Conservation (phyloP, 2,329 filamentous ascomycete genomes). For the Triangularia setosa region DNA sequence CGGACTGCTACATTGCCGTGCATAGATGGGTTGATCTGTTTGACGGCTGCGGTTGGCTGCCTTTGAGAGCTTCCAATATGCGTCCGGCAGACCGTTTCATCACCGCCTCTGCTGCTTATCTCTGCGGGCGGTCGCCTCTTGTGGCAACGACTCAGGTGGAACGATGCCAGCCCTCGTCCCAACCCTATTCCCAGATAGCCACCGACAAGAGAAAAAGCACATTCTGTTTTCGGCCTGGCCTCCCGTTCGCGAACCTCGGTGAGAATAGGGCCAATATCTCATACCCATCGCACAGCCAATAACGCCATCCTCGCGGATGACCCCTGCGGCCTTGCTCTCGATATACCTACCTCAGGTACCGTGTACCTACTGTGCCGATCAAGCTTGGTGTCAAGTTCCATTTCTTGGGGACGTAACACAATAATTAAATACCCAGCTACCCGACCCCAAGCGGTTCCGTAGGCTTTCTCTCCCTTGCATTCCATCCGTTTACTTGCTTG, state of each 20-base stretch:
- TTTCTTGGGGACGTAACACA: background rate
- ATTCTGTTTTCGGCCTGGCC: slow-evolving; percentile 19
- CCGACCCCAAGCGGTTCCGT: background rate
- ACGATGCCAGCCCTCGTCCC: background rate
- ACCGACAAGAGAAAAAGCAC: slow-evolving; percentile 2
- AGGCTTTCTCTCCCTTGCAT: background rate
- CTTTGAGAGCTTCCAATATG: background rate
- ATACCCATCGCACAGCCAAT: background rate
- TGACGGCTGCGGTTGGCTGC: background rate
- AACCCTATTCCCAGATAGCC: background rate
- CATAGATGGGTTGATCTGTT: slow-evolving; percentile 1
- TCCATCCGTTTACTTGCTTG: background rate
- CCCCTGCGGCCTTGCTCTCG: no score
- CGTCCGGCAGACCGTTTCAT: background rate
- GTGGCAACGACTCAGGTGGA: background rate
- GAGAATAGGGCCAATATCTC: background rate
- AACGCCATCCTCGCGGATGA: background rate
- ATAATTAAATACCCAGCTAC: slow-evolving; percentile 7
- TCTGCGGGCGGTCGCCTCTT: background rate
- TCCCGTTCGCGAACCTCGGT: background rate
- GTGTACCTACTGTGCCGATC: background rate
- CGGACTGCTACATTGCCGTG: slow-evolving; percentile 2
- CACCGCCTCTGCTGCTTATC: background rate
- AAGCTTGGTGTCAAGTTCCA: background rate
- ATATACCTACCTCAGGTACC: background rate